These are phyloP conservation scores for Flaveria robusta DNA, from an alignment of 129 eudicot species.

Conservation along the genomic window DNA sequence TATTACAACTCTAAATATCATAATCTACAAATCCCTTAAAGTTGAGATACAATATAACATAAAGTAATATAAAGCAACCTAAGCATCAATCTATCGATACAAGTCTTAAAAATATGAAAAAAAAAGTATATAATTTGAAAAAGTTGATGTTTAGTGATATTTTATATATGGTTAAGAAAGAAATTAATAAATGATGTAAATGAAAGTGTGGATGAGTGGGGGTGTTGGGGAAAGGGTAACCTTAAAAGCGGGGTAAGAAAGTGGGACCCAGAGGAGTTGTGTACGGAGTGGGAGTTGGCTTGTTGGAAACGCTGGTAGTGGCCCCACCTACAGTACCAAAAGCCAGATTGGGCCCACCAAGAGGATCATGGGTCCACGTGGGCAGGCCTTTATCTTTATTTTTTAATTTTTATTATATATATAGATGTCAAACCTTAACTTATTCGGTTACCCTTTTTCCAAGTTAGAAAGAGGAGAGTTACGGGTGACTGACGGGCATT, in stretches of 20 bases:
- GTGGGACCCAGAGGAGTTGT: constrained; percentile 26
- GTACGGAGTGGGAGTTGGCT: constrained; percentile 43
- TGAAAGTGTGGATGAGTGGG: neutral
- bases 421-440: constrained; percentile 41
- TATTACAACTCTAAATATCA: no score
- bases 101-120: no score
- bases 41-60: no score
- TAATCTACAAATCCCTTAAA: no score
- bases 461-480: constrained; percentile 17
- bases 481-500: constrained; percentile 26
- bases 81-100: no score
- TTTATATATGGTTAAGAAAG: no score
- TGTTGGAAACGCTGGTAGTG: constrained; percentile 41
- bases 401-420: neutral
- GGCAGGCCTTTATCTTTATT: constrained; percentile 18
- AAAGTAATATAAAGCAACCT: no score
- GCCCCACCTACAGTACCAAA: constrained; percentile 30
- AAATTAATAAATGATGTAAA: no score
- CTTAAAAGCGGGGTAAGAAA: constrained; percentile 26
- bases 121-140: no score
- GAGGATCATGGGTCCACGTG: constrained; percentile 28
- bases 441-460: constrained; percentile 33
- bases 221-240: constrained; percentile 43
- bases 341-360: constrained; percentile 3
- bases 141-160: no score